Base-by-base conservation (phyloP, 371 early-diverging fungal species). In the Mortierella sp. region DNA sequence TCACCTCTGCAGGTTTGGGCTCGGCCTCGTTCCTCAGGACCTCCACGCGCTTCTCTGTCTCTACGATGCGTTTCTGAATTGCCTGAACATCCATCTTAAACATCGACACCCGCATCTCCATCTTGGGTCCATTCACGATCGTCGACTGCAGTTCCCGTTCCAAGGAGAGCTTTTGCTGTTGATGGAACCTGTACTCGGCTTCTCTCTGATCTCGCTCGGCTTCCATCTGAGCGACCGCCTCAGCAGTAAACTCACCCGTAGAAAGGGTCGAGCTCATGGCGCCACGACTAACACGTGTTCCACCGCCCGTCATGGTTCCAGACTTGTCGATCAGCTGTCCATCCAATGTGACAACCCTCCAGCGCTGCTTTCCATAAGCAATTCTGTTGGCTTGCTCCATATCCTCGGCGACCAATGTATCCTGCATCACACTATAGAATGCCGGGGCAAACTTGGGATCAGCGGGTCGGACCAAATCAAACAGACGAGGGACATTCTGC, bases 281-380 rank as follows among this genome's bases (percentile, higher is more conserved):
- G 19, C 98, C 98, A 24, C 92, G 93, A 48, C 83, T 87, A 4
- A 89, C 91, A 48, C 88, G 89, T 40, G 91, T 95, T 26, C 97
- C 98, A 79, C 99, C 99, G 82, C 99, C 99, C 26, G 95, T 95
- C 99, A 99, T 98, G 10, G 99, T 95, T 82, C 99, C 99, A 0
- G 96, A 95, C 46, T 92, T 93, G 75, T 99, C 99, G 79, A 99
- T 97, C 64, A 99, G 82, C 78, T 98, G 94, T 5, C 99, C 99
- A 75, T 96, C 97, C 73, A 99, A 82, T 1, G 99, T 99, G 0
- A 99, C 99, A 0, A 99, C 99, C 61, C 99, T 92, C 92, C 94
- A 96, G 50, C 99, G 94, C 26, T 92, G 91, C 43, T 87, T 78
- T 26, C 93, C 93, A 89, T 94, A 99, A 0, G 99, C 99, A 61